A percentile compares a stretch with the other conserved stretches of the same genome.
Evolutionary conservation across 805 yeast species (phyloP).

Genomic region (Monosporozyma siamensis): DNA sequence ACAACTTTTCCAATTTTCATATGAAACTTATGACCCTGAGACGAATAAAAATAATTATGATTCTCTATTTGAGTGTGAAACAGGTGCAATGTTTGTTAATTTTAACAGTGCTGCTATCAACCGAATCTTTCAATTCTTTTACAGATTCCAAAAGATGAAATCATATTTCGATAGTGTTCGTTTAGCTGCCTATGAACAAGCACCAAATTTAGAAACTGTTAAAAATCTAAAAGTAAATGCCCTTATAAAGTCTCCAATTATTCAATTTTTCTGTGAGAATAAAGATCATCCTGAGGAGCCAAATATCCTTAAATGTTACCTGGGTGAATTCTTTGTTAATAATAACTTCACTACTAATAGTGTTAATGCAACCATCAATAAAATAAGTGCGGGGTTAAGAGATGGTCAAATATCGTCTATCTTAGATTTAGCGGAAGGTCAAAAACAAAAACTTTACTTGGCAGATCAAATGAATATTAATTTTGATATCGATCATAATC

Average conservation of each 20-base stretch:
- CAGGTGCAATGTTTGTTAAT: conserved; percentile 68
- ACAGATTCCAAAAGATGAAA: conserved; percentile 77
- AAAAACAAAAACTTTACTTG: conserved; percentile 50
- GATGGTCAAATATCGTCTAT: conserved; percentile 60
- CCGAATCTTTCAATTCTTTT: conserved; percentile 54
- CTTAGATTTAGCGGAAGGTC: conserved; percentile 39
- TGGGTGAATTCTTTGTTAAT: conserved; percentile 72
- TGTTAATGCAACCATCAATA: conserved; percentile 35
- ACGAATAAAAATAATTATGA: conserved; percentile 40
- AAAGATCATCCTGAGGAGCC: conserved; percentile 35
- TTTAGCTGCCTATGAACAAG: conserved; percentile 79
- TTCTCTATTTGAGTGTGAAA: conserved; percentile 30
- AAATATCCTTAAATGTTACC: conserved; percentile 58
- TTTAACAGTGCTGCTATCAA: conserved; percentile 76
- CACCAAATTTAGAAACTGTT: conserved; percentile 45
- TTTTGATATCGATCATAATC: conserved; percentile 50
- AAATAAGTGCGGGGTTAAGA: conserved; percentile 58
- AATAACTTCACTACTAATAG: conserved; percentile 43
- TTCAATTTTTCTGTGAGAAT: conserved; percentile 61
- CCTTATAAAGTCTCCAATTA: conserved; percentile 67
- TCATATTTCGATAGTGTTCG: conserved; percentile 82
- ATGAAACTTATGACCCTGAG: conserved; percentile 67
- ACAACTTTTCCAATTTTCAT: conserved; percentile 63
- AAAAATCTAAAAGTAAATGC: conserved; percentile 62
- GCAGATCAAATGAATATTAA: conserved; percentile 55